A percentile compares a stretch with the other conserved stretches of the same genome.
phyloP scores from a whole-genome alignment of 495 filamentous ascomycete genomes.

The Platismatia glauca region DNA sequence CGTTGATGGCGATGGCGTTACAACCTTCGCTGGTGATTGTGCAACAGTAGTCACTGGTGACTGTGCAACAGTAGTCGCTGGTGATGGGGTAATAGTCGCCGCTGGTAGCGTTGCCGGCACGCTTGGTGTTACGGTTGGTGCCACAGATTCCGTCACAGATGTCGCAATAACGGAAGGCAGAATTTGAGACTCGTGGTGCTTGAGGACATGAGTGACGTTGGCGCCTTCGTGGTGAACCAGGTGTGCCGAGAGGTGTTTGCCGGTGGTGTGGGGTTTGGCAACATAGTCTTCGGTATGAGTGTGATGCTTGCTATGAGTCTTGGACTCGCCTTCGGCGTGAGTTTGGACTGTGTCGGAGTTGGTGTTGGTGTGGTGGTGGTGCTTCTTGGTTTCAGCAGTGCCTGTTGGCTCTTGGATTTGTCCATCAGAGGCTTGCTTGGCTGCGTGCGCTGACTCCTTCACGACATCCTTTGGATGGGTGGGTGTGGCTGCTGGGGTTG shows the following conservation, averaged over 20 bases:
- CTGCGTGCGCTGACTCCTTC: constrained; percentile 15
- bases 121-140: constrained; percentile 1
- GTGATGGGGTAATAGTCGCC: constrained; percentile 9
- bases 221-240: neutral
- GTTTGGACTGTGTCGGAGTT: neutral
- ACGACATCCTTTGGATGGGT: neutral
- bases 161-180: constrained; percentile 4
- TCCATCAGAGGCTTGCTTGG: neutral
- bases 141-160: constrained; percentile 10
- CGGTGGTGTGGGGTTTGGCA: neutral
- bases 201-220: neutral
- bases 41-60: no score
- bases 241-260: neutral
- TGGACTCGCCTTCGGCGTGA: neutral
- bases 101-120: neutral
- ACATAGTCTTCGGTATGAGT: neutral
- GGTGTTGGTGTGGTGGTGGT: neutral
- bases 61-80: no score
- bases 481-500: constrained; percentile 25
- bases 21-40: neutral
- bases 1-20: constrained; percentile 21
- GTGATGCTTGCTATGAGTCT: neutral
- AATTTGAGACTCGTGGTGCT: neutral
- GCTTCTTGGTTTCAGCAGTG: neutral
- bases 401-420: constrained; percentile 2